A percentile compares a stretch with the other conserved stretches of the same genome.
These are phyloP conservation scores for Saccharomyces hybrid DNA, from an alignment of 1,139 yeast genomes.

Conservation along the genomic window DNA sequence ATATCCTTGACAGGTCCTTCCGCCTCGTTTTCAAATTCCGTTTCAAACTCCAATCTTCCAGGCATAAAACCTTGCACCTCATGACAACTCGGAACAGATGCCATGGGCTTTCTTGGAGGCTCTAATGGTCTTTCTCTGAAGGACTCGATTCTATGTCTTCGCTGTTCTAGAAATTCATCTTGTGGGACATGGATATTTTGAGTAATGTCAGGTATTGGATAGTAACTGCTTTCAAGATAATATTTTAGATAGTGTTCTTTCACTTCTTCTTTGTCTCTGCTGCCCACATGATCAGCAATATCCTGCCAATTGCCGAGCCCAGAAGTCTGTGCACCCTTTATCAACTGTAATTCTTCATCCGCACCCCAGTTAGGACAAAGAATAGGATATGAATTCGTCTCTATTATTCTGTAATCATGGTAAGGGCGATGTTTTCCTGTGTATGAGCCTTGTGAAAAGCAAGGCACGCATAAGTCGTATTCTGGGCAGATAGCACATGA, in stretches of 20 bases:
- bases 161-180: slow-evolving; percentile 56
- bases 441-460: slow-evolving; percentile 78
- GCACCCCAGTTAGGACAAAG: slow-evolving; percentile 95
- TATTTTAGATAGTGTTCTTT: slow-evolving; percentile 68
- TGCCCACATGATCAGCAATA: slow-evolving; percentile 89
- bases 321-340: slow-evolving; percentile 85
- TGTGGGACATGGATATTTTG: slow-evolving; percentile 62
- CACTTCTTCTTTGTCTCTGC: slow-evolving; percentile 86
- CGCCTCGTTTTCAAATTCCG: slow-evolving; percentile 94
- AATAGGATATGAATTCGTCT: slow-evolving; percentile 91
- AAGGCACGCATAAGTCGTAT: slow-evolving; percentile 92
- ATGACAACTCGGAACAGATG: slow-evolving; percentile 93
- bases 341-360: slow-evolving; percentile 81
- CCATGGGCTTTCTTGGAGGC: slow-evolving; percentile 79
- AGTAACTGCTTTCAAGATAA: slow-evolving; percentile 59
- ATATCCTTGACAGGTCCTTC: slow-evolving; percentile 90
- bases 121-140: slow-evolving; percentile 64
- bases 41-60: slow-evolving; percentile 92
- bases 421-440: slow-evolving; percentile 87
- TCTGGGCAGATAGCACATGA: slow-evolving; percentile 89
- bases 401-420: slow-evolving; percentile 88
- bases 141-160: slow-evolving; percentile 65
- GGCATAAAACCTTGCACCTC: slow-evolving; percentile 99
- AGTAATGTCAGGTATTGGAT: slow-evolving; percentile 79
- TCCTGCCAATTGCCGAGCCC: slow-evolving; percentile 98